Evolutionary conservation across 306 rosid genomes (phyloP), one percentile per base, ranked within the genome.

Genomic region (Quercus gilva): DNA sequence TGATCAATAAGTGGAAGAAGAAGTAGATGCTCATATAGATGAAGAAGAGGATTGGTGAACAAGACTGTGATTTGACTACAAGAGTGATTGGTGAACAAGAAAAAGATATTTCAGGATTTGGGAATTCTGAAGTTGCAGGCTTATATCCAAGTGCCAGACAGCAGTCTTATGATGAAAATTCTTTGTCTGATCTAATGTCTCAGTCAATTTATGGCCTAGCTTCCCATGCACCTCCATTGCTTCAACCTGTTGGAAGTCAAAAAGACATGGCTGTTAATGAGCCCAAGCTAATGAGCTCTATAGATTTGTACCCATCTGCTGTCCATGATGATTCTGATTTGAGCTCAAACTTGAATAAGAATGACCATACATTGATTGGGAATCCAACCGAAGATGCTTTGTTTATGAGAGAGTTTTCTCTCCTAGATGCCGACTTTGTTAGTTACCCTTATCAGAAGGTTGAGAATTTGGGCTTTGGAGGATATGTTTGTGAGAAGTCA

Each of bases 401-500:
- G 10, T 61, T 84, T 61, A 68, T 60, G 51, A 81, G 52, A 81
- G 83, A 63, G 77, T 82, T 85, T 58, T 82, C 92, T 72, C 82
- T 87, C 69, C 71, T 85, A 77, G 90, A 86, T 73, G 81, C 57
- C 49, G 83, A 90, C 77, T 86, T 83, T 73, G 58, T 76, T 71
- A 65, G 67, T 69, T 67, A 73, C 71, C 80, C 85, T 28, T 79
- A 71, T 60, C 77, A 75, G 71, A 81, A 79, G 80, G 85, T 63
- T 84, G 88, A 84, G 78, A 86, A 83, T 79, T 78, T 76, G 84
- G 61, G 69, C 10, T 58, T 73, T 45, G 85, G 76, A 75, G 70
- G 76, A 25, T 37, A 76, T 78, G 59, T 76, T 55, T 15, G 74
- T 69, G 81, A 73, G 65, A 65, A 64, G 78, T 59, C 88, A 77